A percentile compares a stretch with the other conserved stretches of the same genome.
Evolutionary conservation across 352 stramenopile species (phyloP).

Genomic region (Aphanomyces astaci): DNA sequence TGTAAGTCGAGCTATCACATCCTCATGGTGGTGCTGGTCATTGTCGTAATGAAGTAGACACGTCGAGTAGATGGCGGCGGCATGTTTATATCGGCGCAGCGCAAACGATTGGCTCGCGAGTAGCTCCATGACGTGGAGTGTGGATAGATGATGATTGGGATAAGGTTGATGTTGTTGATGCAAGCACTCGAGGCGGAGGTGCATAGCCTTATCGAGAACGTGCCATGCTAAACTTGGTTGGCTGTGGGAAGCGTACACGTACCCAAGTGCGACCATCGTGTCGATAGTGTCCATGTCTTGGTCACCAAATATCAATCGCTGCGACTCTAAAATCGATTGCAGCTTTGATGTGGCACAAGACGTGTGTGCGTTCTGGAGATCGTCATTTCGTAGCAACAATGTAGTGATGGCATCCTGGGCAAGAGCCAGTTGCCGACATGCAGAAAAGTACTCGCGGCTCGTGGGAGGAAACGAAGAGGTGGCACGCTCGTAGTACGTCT

Average conservation of each 20-base stretch:
- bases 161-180: neutral
- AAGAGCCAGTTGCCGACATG: neutral
- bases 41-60: neutral
- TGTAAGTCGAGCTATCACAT: neutral
- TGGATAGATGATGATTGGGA: too few relatives aligned
- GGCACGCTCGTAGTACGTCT: neutral
- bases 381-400: neutral
- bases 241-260: neutral
- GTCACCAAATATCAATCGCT: neutral
- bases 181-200: neutral
- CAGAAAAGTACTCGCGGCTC: neutral
- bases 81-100: neutral
- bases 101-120: neutral
- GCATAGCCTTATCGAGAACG: neutral
- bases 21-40: neutral
- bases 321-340: neutral
- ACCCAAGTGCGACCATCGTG: neutral
- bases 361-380: too few relatives aligned
- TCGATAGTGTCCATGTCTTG: neutral
- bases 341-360: too few relatives aligned
- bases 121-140: slow-evolving; percentile 1
- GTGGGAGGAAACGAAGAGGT: neutral
- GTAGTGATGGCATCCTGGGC: neutral
- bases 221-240: neutral
- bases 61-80: neutral